phyloP scores from a whole-genome alignment of 2,329 filamentous ascomycete species.

The Ascocoryne sarcoides region DNA sequence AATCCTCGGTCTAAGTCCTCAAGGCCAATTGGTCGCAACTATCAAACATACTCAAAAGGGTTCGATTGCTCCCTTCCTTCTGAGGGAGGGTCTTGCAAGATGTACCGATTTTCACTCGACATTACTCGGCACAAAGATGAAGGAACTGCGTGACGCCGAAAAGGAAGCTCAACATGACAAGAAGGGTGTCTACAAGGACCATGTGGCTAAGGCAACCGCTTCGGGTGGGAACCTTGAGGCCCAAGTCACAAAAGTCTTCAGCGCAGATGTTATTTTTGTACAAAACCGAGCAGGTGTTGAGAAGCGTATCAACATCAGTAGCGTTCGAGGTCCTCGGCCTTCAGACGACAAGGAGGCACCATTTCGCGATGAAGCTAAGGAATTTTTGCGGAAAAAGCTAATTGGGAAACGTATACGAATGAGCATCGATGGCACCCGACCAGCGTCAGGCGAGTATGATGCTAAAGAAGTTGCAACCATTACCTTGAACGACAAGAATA shows the following conservation, averaged over 20 bases:
- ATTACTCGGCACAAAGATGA: conserved; percentile 83
- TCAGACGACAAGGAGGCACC: conserved; percentile 80
- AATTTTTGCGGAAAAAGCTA: conserved; percentile 84
- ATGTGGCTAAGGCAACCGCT: conserved; percentile 58
- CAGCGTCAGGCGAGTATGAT: conserved; percentile 83
- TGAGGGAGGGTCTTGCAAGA: conserved; percentile 80
- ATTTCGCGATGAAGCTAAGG: conserved; percentile 89
- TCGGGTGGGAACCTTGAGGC: conserved; percentile 64
- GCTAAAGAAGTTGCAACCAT: conserved; percentile 92
- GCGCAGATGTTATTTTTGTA: conserved; percentile 81
- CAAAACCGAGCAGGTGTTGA: conserved; percentile 77
- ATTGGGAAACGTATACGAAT: conserved; percentile 95
- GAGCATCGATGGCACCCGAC: conserved; percentile 81
- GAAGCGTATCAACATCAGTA: conserved; percentile 87
- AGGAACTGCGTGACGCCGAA: conserved; percentile 73
- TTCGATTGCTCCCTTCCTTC: conserved; percentile 84
- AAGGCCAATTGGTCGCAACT: conserved; percentile 82
- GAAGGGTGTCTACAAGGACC: conserved; percentile 72
- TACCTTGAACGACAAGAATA: conserved; percentile 73
- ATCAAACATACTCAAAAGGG: conserved; percentile 75
- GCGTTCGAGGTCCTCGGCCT: conserved; percentile 84
- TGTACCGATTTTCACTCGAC: conserved; percentile 96
- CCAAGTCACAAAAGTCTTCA: conserved; percentile 74
- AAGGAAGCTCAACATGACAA: conserved; percentile 71
- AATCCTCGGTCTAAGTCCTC: conserved; percentile 78